Base-by-base conservation (phyloP, 208 protist genomes). In the Wallacemonas sp. region DNA sequence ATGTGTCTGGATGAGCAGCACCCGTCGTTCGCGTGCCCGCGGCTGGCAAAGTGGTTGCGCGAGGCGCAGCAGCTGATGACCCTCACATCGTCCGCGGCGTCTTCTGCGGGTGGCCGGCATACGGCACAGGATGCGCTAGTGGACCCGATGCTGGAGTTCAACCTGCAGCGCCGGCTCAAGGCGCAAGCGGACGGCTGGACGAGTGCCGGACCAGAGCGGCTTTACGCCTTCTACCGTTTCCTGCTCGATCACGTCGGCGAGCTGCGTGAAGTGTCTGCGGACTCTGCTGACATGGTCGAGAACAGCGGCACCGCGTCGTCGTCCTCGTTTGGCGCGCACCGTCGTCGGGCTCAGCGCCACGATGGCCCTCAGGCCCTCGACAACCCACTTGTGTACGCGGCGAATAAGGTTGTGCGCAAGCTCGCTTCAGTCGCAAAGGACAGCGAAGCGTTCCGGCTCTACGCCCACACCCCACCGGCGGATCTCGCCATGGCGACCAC, bases 1-100 rank as follows among this genome's bases (percentile, higher is more conserved):
- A 93, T 96, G 79, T 96, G 90, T 67, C 76, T 96, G n/a, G 90
- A 96, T 48, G 76, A 81, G 29, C 77, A 68, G 6, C 90, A 96
- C 71, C 83, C 90, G 8, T 90, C 85, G 2, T 81, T 86, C 70
- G 61, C 70, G 26, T 96, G 90, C 52, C 90, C 90, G 21, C 74
- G 81, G 0, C 65, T 96, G 19, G 43, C 30, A 2, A 61, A 74
- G 46, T 96, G 90, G 87, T 61, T 93, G 49, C 43, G 26, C 33
- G 78, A 83, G 32, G 81, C 88, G 14, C 65, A 85, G 46, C 56
- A 64, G 21, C 72, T 77, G 2, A 54, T 27, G 11, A 2, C 9
- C 60, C 41, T 26, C 3, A 46, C 34, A 1, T 21, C 68, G 29
- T 16, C 54, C 43, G 11, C 41, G 12, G 56, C 64, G 0, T 41